A percentile compares a stretch with the other conserved stretches of the same genome.
These are phyloP conservation scores for Choanephora cucurbitarum DNA, from an alignment of 371 early-diverging fungal genomes.

Conservation along the genomic window DNA sequence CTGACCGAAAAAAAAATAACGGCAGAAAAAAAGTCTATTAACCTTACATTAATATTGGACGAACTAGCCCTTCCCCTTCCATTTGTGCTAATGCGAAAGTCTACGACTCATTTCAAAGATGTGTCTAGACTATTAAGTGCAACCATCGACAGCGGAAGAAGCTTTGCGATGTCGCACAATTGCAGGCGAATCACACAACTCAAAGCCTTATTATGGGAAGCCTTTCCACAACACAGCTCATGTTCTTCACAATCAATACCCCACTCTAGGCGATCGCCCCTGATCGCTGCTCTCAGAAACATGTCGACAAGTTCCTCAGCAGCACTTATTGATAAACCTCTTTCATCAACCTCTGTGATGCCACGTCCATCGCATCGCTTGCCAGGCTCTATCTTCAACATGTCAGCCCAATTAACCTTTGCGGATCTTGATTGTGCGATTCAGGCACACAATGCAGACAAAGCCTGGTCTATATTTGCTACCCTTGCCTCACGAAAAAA, in stretches of 20 bases:
- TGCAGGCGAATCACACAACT: constrained; percentile 38
- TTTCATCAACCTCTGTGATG: constrained; percentile 1
- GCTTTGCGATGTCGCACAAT: constrained; percentile 16
- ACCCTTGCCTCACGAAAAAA: constrained; percentile 32
- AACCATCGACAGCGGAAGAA: constrained; percentile 21
- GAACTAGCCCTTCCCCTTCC: not conserved
- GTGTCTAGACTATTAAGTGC: constrained; percentile 38
- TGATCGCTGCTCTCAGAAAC: constrained; percentile 5
- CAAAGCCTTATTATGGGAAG: constrained; percentile 24
- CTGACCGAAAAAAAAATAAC: not conserved
- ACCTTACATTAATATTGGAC: constrained; percentile 7
- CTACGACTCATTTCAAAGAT: constrained; percentile 44
- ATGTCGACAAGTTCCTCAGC: constrained; percentile 18
- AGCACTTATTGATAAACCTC: constrained; percentile 16
- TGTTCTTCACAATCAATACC: constrained; percentile 20
- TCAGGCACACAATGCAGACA: constrained; percentile 38
- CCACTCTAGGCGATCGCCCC: constrained; percentile 19
- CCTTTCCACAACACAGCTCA: constrained; percentile 23
- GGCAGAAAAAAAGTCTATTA: not conserved
- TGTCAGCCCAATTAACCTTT: constrained; percentile 28
- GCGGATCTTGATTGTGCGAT: constrained; percentile 41
- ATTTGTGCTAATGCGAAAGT: constrained; percentile 42
- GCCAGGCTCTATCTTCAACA: constrained; percentile 31
- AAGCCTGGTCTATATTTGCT: constrained; percentile 42
- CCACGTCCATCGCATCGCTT: constrained; percentile 2